Conservation (phyloP, 441 rosid genomes). For the Rhodomyrtus psidioides region DNA sequence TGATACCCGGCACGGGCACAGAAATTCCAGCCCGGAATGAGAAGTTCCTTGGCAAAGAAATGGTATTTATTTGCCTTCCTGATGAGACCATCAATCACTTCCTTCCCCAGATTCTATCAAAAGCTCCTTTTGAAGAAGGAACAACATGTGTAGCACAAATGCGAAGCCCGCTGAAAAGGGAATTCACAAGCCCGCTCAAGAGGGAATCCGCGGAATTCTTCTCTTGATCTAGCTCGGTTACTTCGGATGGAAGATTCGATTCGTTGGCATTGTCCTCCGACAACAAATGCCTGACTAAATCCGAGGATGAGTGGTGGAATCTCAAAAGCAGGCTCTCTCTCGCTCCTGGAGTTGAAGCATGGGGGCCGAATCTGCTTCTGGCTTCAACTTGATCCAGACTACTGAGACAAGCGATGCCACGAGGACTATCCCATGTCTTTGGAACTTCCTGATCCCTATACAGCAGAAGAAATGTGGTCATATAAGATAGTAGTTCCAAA, state of each 20-base stretch:
- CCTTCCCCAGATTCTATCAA: background rate
- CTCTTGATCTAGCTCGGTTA: constrained; percentile 30
- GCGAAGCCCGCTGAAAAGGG: background rate
- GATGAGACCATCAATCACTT: background rate
- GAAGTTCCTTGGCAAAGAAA: constrained; percentile 22
- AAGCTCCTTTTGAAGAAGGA: constrained; percentile 6
- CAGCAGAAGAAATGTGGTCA: background rate
- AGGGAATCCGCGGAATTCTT: constrained; percentile 23
- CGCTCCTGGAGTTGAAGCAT: constrained; percentile 21
- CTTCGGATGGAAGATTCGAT: constrained; percentile 38
- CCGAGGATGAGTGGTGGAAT: constrained; percentile 37
- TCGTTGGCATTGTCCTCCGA: constrained; percentile 29
- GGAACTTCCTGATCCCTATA: constrained; percentile 41
- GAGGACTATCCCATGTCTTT: constrained; percentile 22
- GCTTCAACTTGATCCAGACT: background rate
- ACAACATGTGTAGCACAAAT: constrained; percentile 25
- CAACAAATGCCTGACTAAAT: constrained; percentile 30
- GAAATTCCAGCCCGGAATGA: constrained; percentile 5
- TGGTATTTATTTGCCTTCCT: constrained; percentile 20
- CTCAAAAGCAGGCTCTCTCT: constrained; percentile 40
- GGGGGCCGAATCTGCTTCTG: background rate
- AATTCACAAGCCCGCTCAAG: constrained; percentile 29
- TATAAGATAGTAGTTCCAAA: background rate
- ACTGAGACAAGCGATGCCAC: constrained; percentile 12
- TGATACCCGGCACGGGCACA: background rate